These are phyloP conservation scores for Fremontodendron californicum DNA, from an alignment of 345 rosid species.

Conservation along the genomic window DNA sequence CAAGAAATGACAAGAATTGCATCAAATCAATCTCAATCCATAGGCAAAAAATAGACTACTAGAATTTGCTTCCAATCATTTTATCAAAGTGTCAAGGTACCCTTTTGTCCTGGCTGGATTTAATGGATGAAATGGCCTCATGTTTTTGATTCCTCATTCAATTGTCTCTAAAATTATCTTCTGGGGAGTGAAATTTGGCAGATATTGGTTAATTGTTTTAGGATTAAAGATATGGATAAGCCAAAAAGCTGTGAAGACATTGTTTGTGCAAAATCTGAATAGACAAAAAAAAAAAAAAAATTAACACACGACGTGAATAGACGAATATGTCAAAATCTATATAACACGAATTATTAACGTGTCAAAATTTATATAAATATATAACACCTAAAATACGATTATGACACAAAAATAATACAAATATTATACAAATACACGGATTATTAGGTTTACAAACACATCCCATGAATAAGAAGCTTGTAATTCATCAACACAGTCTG, in stretches of 20 bases:
- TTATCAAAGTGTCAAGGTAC: neutral
- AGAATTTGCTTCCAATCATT: slow-evolving; percentile 26
- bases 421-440: too few relatives aligned
- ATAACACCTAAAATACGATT: too few relatives aligned
- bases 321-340: too few relatives aligned
- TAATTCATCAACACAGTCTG: neutral
- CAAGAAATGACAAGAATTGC: slow-evolving; percentile 15
- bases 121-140: slow-evolving; percentile 20
- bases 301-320: too few relatives aligned
- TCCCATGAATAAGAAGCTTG: neutral
- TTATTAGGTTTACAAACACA: too few relatives aligned
- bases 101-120: neutral
- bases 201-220: neutral
- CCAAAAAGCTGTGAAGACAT: neutral
- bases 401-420: too few relatives aligned
- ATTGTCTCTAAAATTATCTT: neutral
- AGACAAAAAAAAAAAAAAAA: too few relatives aligned
- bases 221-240: neutral
- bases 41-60: neutral
- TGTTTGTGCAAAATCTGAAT: neutral
- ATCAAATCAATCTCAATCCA: slow-evolving; percentile 33
- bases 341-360: too few relatives aligned
- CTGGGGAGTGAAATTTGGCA: neutral
- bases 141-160: slow-evolving; percentile 14
- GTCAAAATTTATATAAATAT: too few relatives aligned